phyloP scores from a whole-genome alignment of 441 rosid species.

The Bruguiera hainesii region DNA sequence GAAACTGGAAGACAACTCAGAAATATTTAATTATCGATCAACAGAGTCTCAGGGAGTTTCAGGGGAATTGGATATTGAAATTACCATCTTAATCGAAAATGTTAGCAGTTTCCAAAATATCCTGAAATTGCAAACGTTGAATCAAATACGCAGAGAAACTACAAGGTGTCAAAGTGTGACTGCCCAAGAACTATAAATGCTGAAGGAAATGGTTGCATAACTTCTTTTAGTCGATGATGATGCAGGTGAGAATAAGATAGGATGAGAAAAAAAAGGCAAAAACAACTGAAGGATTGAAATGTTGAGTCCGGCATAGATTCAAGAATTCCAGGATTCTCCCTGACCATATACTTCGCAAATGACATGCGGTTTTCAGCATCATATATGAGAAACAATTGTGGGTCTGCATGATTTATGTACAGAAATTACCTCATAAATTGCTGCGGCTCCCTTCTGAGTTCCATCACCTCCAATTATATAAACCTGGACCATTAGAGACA shows the following conservation, averaged over 20 bases:
- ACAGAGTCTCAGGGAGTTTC: neutral
- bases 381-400: neutral
- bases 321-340: neutral
- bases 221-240: neutral
- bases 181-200: neutral
- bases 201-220: neutral
- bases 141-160: neutral
- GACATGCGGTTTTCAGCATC: neutral
- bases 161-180: neutral
- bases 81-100: neutral
- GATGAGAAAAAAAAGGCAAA: neutral
- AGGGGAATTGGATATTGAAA: neutral
- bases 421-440: conserved; percentile 54
- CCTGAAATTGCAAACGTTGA: neutral
- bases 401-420: neutral
- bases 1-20: neutral
- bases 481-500: conserved; percentile 36
- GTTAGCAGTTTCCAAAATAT: neutral
- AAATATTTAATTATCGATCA: neutral
- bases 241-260: neutral
- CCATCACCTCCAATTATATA: conserved; percentile 90
- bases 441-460: conserved; percentile 74
- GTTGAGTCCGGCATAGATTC: neutral
- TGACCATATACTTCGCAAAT: neutral
- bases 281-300: neutral